These are phyloP conservation scores for Chaetomium cochliodes DNA, from an alignment of 495 filamentous ascomycete species.

Conservation along the genomic window DNA sequence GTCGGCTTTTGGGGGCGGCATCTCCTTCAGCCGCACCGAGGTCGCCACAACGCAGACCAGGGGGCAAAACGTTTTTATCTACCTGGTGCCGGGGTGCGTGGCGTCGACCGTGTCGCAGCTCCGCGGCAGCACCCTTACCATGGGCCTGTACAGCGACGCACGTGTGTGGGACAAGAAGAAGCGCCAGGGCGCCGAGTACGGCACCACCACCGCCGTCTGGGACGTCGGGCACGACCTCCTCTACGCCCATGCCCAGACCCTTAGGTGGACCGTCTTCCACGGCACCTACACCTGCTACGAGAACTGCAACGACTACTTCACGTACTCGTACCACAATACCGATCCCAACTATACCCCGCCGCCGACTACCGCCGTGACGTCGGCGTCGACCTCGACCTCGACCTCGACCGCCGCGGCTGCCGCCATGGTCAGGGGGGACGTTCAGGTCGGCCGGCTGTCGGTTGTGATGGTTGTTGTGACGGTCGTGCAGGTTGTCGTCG, in stretches of 20 bases:
- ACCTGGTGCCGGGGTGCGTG: neutral
- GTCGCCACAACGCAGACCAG: neutral
- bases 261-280: neutral
- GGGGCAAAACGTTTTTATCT: neutral
- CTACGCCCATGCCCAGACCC: neutral
- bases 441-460: neutral
- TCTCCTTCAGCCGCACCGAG: neutral
- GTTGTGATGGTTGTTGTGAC: neutral
- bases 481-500: neutral
- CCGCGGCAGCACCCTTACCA: neutral
- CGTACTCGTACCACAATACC: neutral
- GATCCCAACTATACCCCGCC: neutral
- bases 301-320: neutral
- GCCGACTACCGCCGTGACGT: neutral
- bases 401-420: neutral
- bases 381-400: neutral
- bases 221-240: neutral
- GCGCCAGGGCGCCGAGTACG: neutral
- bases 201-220: neutral
- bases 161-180: neutral
- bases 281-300: neutral
- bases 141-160: slow-evolving; percentile 2
- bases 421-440: neutral
- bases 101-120: neutral
- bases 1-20: neutral